Percentiles rank a stretch among this genome's conserved stretches.
Conservation (phyloP, 176 grass and related monocot species). For the Avena eriantha region DNA sequence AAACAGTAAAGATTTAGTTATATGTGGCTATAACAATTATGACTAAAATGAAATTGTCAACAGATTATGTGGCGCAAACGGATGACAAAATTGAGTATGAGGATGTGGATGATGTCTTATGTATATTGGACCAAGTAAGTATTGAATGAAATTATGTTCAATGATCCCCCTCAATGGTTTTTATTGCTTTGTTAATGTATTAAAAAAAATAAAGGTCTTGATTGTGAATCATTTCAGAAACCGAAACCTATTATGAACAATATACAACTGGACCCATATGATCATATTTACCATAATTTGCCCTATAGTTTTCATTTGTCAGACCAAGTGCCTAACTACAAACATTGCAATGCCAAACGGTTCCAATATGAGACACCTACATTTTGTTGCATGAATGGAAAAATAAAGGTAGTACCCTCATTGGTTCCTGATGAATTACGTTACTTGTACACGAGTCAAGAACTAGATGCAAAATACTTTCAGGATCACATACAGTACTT, state of each 20-base stretch:
- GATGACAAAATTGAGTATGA: not conserved
- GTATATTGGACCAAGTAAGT: not conserved
- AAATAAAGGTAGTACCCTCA: not conserved
- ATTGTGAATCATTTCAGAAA: not conserved
- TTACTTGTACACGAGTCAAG: not conserved
- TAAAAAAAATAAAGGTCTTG: not conserved
- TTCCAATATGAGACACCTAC: slow-evolving; percentile 34
- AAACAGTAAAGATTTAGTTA: too few relatives aligned
- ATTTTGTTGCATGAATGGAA: slow-evolving; percentile 42
- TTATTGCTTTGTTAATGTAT: too few relatives aligned
- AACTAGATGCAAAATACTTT: not conserved
- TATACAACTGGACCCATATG: not conserved
- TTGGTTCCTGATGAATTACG: not conserved
- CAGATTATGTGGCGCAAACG: not conserved
- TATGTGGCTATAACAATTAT: too few relatives aligned
- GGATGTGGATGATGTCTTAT: not conserved
- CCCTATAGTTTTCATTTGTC: not conserved
- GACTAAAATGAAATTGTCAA: not conserved
- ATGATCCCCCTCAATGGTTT: too few relatives aligned
- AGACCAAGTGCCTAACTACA: not conserved
- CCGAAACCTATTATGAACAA: not conserved
- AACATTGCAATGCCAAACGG: slow-evolving; percentile 3
- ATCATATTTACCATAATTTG: not conserved
- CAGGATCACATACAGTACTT: not conserved
- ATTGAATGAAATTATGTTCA: not conserved